phyloP scores from a whole-genome alignment of 2,329 filamentous ascomycete species.

The Parastagonospora nodorum region DNA sequence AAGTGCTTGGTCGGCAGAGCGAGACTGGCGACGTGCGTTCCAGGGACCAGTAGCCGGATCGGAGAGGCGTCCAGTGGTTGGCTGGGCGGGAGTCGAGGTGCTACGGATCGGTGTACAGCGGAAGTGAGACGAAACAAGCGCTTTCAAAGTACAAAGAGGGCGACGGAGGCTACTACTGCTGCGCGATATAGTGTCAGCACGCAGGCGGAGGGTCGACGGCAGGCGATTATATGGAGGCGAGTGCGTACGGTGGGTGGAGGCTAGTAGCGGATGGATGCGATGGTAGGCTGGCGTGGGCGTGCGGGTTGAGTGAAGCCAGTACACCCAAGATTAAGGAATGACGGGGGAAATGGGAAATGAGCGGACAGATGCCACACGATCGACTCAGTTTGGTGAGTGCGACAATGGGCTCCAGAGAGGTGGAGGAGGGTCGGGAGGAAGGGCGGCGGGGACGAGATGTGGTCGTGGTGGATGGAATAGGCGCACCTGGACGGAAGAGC shows the following conservation, averaged over 20 bases:
- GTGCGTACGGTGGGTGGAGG: constrained; percentile 31
- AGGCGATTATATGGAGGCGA: not conserved
- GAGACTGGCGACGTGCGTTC: constrained; percentile 26
- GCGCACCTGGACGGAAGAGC: not conserved
- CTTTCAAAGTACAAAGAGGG: constrained; percentile 42
- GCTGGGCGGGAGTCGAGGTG: constrained; percentile 28
- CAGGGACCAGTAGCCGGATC: constrained; percentile 25
- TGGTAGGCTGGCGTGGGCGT: constrained; percentile 12
- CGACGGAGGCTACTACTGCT: constrained; percentile 39
- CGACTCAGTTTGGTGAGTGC: constrained; percentile 34
- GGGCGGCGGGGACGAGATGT: constrained; percentile 22
- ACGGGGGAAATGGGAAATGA: constrained; percentile 38
- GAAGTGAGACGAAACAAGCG: constrained; percentile 48
- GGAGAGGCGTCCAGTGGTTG: constrained; percentile 25
- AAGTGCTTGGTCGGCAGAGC: constrained; percentile 25
- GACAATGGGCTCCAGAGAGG: constrained; percentile 40
- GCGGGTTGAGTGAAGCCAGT: constrained; percentile 39
- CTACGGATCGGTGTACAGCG: constrained; percentile 38
- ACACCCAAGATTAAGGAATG: constrained; percentile 47
- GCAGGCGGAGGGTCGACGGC: constrained; percentile 22
- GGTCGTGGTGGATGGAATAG: not conserved
- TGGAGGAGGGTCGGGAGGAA: constrained; percentile 21
- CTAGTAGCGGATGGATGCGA: constrained; percentile 7
- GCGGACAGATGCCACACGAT: constrained; percentile 44
- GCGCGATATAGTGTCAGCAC: constrained; percentile 37